These are phyloP conservation scores for Amaranthus palmeri DNA, from an alignment of 148 eudicot genomes.

Conservation along the genomic window DNA sequence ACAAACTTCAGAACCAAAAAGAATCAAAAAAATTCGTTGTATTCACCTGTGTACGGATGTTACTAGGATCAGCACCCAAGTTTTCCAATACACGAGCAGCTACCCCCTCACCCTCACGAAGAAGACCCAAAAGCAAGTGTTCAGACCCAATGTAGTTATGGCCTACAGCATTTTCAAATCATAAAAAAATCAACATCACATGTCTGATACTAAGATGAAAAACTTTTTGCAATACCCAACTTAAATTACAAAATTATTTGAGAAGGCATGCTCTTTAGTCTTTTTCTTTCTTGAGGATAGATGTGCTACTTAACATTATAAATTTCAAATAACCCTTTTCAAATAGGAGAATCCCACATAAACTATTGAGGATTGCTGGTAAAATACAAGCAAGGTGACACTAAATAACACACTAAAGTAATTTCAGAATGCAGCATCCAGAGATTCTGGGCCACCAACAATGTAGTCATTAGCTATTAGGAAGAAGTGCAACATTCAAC, in stretches of 20 bases:
- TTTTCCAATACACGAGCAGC: conserved; percentile 88
- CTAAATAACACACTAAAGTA: background rate
- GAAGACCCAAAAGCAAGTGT: conserved; percentile 89
- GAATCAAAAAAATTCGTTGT: background rate
- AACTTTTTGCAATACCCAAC: background rate
- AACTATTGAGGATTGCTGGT: background rate
- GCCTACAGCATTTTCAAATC: too few species aligned
- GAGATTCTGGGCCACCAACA: background rate
- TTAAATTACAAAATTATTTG: background rate
- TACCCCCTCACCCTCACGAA: conserved; percentile 96
- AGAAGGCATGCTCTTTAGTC: background rate
- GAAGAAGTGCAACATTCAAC: background rate
- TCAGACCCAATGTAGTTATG: conserved; percentile 89
- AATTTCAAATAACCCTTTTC: background rate
- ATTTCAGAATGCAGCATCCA: background rate
- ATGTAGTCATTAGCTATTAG: background rate
- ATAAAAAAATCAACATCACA: background rate
- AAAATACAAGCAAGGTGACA: background rate
- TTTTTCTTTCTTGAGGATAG: background rate
- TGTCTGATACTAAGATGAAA: background rate
- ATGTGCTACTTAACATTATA: background rate
- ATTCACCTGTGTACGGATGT: conserved; percentile 77
- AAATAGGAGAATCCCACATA: background rate
- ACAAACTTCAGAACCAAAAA: background rate
- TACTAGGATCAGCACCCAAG: conserved; percentile 84